Percentiles rank a stretch among this genome's conserved stretches.
phyloP scores from a whole-genome alignment of 345 rosid genomes.

The Citrus sinensis region DVS_A1.0 CM039169.1:33903001-33903500 shows the following conservation, averaged over 20 bases:
- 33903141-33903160: background rate
- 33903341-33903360: background rate
- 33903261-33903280: background rate
- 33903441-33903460: background rate
- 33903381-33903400: background rate
- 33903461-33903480: background rate
- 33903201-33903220: background rate
- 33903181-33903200: background rate
- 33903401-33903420: background rate
- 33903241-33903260: background rate
- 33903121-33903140: background rate
- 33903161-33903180: background rate
- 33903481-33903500: constrained; percentile 5
- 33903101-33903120: background rate
- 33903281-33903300: background rate
- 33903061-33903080: background rate
- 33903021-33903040: background rate
- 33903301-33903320: background rate
- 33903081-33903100: background rate
- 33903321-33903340: background rate
- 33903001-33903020: background rate
- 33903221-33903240: background rate
- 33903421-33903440: background rate
- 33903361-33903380: background rate
- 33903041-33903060: background rate